Evolutionary conservation across 371 early-diverging fungal genomes (phyloP).

Genomic region (Mortierella sp.): DNA sequence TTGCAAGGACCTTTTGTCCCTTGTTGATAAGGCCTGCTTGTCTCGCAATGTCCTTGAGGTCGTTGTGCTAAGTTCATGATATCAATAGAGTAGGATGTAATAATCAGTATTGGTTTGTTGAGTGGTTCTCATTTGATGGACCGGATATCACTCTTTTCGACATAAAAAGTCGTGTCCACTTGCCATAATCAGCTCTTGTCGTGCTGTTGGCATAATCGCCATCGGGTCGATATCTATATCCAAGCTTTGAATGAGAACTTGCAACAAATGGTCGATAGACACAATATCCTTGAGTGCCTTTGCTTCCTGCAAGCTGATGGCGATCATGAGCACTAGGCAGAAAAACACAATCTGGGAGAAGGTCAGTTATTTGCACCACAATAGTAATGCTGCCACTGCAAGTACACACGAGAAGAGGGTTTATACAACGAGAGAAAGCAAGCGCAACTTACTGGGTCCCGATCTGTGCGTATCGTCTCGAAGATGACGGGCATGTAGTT

Average conservation of each 20-base stretch:
- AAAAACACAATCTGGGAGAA: constrained; percentile 32
- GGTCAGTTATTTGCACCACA: not conserved
- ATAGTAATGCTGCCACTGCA: not conserved
- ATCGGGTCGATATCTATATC: constrained; percentile 45
- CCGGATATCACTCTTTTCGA: too few relatives aligned
- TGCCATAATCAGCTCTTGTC: constrained; percentile 35
- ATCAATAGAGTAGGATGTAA: not conserved
- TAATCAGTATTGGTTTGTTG: not conserved
- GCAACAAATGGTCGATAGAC: constrained; percentile 19
- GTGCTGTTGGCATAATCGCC: constrained; percentile 25
- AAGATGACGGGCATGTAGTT: constrained; percentile 40
- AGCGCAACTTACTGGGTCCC: constrained; percentile 32
- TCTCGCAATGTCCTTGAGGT: constrained; percentile 38
- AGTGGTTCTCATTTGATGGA: not conserved
- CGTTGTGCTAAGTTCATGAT: constrained; percentile 28
- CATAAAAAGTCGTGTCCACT: not conserved
- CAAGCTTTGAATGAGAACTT: constrained; percentile 19
- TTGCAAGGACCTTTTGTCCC: constrained; percentile 47
- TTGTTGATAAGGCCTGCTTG: constrained; percentile 44
- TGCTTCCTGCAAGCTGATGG: constrained; percentile 23
- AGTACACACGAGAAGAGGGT: not conserved
- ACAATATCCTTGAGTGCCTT: not conserved
- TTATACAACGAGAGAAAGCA: not conserved
- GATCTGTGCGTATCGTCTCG: constrained; percentile 25
- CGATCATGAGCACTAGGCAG: constrained; percentile 40